Evolutionary conservation across 1,284 basidiomycete genomes (phyloP), one percentile per base, ranked within the genome.

Genomic region (Ganoderma lucidum): DNA sequence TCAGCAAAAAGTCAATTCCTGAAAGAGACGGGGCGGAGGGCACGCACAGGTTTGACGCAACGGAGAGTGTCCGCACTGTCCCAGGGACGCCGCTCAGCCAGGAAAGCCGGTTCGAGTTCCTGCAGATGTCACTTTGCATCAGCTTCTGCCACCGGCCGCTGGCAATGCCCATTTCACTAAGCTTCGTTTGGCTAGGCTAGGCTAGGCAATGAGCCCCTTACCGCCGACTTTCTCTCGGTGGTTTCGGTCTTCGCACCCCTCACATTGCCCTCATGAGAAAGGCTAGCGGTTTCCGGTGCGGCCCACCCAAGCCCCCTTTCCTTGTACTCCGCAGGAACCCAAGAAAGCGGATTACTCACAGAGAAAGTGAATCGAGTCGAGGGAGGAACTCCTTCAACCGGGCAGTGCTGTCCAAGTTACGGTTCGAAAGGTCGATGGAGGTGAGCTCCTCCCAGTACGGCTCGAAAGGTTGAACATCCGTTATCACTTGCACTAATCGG

Each of bases 321-420:
- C 59, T 61, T 15, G 39, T 30, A 41, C 39, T 32, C 37, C 19
- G 30, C 6, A 2, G 17, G 17, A 45, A 5, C 35, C n/a, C 17
- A 15, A 6, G 44, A 12, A 48, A 15, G 37, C 9, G n/a, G 41
- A 44, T 30, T 41, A 77, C 94, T 79, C 78, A 96, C 94, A 99
- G 77, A 73, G 88, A 89, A 66, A 97, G 83, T 70, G 91, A 86
- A 76, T 96, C 95, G 39, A 99, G 85, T 65, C 84, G 86, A 8
- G 98, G 97, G 71, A 98, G 81, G 79, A 98, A 97, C 83, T 99
- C 97, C 78, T 98, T 97, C 74, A 99, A 83, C 68, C 96, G 85
- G 42, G 96, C 94, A 30, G 97, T 91, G 75, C 96, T 96, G 76
- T 99, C 97, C 61, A 97, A 82, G 61, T 89, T 88, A 79, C 93